Base-by-base conservation (phyloP, 441 rosid species). In the Populus hybrid region DNA sequence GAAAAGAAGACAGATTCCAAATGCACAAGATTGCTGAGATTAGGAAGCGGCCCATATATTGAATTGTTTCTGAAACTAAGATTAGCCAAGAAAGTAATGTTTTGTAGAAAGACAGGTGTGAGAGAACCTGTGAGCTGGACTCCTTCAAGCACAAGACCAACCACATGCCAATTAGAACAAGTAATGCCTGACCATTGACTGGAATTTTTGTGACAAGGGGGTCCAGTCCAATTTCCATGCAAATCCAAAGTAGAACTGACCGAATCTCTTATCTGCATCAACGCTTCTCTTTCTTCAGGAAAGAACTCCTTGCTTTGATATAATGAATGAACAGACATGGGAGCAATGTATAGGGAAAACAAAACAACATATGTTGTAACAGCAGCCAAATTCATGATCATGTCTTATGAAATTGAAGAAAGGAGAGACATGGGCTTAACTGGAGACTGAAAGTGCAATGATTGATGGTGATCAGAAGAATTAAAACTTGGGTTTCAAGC, bases 171-270 rank as follows among this genome's bases (percentile, higher is more conserved):
- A 26, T 87, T 67, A 0, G 77, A 84, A 76, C 93, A 90, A n/a
- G 72, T 42, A 73, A 90, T 40, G 3, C 93, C 93, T 32, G 61
- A 46, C 93, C 93, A 90, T 59, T 78, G 71, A 84, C 87, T 86
- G 23, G 10, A 18, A 65, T 83, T 75, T 16, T 70, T 34, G 42
- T 34, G 10, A 73, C 94, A 90, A 12, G 90, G 90, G 1, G 89
- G 89, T 10, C 94, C 92, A 0, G 87, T 84, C 94, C 94, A 90
- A 30, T 76, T 81, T 2, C 30, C 50, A 32, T 85, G 85, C 81
- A 86, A 70, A 61, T 82, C 74, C 4, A 70, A 71, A 63, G 83
- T 63, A 1, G 89, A 84, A 75, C 59, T 69, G 20, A 85, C 18
- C 9, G 83, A 86, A 72, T 87, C 87, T 70, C 89, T 85, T 1